Evolutionary conservation across 2,329 filamentous ascomycete genomes (phyloP), one percentile per base, ranked within the genome.

Genomic region (Clarireedia paspali): DNA sequence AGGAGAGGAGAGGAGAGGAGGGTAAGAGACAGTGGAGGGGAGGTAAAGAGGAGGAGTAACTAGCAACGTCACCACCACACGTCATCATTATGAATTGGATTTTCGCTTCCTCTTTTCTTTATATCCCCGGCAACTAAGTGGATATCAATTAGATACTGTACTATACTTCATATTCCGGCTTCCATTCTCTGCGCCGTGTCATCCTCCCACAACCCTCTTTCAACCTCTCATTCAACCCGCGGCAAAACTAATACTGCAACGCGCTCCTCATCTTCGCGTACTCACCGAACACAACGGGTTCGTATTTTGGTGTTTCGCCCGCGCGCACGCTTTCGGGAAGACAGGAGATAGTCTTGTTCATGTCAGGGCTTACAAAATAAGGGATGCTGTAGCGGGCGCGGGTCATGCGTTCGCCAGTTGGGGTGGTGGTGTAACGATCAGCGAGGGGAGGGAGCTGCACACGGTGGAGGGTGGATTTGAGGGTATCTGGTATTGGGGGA

Each of bases 381-480:
- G 80, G 79, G 52, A 84, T 83, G 7, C 81, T 83, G 59, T 80
- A 84, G 14, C 81, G 70, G 20, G 75, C 72, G 34, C 70, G 68
- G 2, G 77, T 79, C 70, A 79, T 75, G 3, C 70, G 64, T 14
- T 73, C 64, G n/a, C 17, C 45, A n/a, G 23, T n/a, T 5, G 47
- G 3, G 1, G 64, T 63, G 1, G 70, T 73, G 46, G 66, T 70
- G 56, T 67, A 72, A 17, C 72, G 67, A 58, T 74, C 69, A 9
- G 68, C 62, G 0, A 70, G 61, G 2, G 72, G 72, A 14, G 77
- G 77, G 3, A 76, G 61, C 1, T 71, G 73, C 2, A 82, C 79
- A 2, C 78, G 75, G 62, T 82, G 79, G 9, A 76, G 71, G 2
- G 77, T 80, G 14, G 79, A 82, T 60, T 73, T 74, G 26, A 82